Evolutionary conservation across 148 eudicot species (phyloP).

Genomic region (Heliosperma pusillum): DNA sequence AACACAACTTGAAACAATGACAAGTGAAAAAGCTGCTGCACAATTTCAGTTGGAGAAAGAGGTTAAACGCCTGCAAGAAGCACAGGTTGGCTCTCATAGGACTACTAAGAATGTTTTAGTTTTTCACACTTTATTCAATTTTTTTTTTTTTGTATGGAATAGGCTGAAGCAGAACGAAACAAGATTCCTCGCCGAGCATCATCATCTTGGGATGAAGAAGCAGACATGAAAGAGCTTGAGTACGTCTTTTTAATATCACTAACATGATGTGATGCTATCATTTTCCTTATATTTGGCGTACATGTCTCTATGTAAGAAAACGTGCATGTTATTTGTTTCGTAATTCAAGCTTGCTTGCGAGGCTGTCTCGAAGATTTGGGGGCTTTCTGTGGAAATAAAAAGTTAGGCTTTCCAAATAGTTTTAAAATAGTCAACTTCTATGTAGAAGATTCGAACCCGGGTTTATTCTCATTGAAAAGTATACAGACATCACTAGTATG

Average conservation of each 20-base stretch:
- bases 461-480: background rate
- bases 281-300: background rate
- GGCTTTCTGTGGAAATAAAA: background rate
- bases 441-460: background rate
- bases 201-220: conserved; percentile 90
- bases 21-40: conserved; percentile 98
- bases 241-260: conserved; percentile 37
- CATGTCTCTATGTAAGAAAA: background rate
- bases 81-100: conserved; percentile 52
- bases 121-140: background rate
- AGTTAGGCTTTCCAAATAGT: background rate
- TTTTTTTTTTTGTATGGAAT: conserved; percentile 17
- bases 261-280: conserved; percentile 12
- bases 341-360: background rate
- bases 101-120: background rate
- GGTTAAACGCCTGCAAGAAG: conserved; percentile 85
- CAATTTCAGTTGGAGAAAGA: conserved; percentile 97
- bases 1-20: conserved; percentile 96
- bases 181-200: conserved; percentile 82
- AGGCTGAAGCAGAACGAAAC: conserved; percentile 94
- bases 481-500: background rate
- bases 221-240: conserved; percentile 95
- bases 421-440: background rate
- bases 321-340: background rate
- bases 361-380: background rate